Evolutionary conservation across 2,329 filamentous ascomycete genomes (phyloP).

Genomic region (Penicillium sclerotiorum): DNA sequence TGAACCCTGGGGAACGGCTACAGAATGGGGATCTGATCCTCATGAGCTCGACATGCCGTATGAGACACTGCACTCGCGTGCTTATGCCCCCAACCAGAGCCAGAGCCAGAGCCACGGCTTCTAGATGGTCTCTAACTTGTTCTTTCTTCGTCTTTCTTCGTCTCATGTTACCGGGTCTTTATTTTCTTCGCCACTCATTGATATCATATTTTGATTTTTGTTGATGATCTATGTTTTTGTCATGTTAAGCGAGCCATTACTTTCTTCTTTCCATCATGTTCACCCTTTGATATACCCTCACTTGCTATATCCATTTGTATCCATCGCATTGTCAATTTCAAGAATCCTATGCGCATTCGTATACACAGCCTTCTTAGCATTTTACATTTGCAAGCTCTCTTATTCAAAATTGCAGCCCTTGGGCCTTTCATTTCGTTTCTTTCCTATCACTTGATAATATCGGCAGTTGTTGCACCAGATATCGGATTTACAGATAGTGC

Average conservation of each 20-base stretch:
- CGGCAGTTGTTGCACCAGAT: not conserved
- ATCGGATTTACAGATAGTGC: constrained; percentile 12
- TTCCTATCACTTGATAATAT: not conserved
- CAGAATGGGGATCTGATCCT: constrained; percentile 5
- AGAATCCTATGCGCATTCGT: too few relatives aligned
- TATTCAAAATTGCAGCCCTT: constrained; percentile 8
- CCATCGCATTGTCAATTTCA: constrained; percentile 2
- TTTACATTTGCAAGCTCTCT: not conserved
- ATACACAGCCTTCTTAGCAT: not conserved
- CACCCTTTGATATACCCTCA: constrained; percentile 15
- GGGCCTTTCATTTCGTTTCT: not conserved
- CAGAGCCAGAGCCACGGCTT: constrained; percentile 10
- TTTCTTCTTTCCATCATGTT: not conserved
- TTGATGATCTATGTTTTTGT: constrained; percentile 7
- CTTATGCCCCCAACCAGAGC: constrained; percentile 15
- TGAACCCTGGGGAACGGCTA: constrained; percentile 25
- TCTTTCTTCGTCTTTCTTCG: not conserved
- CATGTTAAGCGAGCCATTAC: constrained; percentile 17
- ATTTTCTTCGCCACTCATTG: not conserved
- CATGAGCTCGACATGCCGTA: constrained; percentile 28
- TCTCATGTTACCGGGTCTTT: not conserved
- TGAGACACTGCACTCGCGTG: constrained; percentile 29
- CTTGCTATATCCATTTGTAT: constrained; percentile 8
- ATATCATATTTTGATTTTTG: constrained; percentile 5
- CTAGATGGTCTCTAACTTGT: constrained; percentile 4